Conservation (phyloP, 352 stramenopile species). For the Globisporangium mamillatum region DNA sequence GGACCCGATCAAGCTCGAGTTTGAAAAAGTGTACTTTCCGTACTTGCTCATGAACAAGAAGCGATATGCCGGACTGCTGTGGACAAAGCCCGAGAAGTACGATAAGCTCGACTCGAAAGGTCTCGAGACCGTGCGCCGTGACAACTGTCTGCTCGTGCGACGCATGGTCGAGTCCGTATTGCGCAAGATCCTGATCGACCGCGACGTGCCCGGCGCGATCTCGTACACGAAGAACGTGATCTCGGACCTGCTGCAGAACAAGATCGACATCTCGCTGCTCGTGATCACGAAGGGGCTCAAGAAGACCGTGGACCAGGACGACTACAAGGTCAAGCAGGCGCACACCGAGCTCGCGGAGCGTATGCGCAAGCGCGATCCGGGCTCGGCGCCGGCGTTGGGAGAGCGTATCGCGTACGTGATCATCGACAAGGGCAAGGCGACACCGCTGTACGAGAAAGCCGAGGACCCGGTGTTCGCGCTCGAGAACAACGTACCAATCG, state of each 20-base stretch:
- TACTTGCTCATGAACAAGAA: constrained; percentile 99
- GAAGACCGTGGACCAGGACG: constrained; percentile 96
- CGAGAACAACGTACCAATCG: constrained; percentile 98
- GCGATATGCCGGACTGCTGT: constrained; percentile 81
- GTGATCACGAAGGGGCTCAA: constrained; percentile 99
- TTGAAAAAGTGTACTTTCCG: constrained; percentile 99
- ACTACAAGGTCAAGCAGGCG: constrained; percentile 99
- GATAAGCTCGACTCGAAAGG: constrained; percentile 99
- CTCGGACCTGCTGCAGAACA: constrained; percentile 98
- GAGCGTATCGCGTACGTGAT: constrained; percentile 99
- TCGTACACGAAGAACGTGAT: constrained; percentile 98
- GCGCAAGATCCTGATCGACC: constrained; percentile 98
- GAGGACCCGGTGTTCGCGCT: constrained; percentile 99
- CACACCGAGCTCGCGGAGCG: constrained; percentile 98
- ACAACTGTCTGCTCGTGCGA: constrained; percentile 98
- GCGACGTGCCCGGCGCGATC: constrained; percentile 94
- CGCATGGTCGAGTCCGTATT: constrained; percentile 97
- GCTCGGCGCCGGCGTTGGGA: constrained; percentile 95
- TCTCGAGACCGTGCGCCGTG: constrained; percentile 98
- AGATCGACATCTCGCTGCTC: constrained; percentile 99
- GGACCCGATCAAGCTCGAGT: constrained; percentile 97
- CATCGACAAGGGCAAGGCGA: constrained; percentile 95
- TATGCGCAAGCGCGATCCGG: constrained; percentile 98
- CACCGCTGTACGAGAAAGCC: constrained; percentile 96
- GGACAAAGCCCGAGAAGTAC: constrained; percentile 93